phyloP scores from a whole-genome alignment of 2,329 filamentous ascomycete species.

The Hymenoscyphus albidus region DNA sequence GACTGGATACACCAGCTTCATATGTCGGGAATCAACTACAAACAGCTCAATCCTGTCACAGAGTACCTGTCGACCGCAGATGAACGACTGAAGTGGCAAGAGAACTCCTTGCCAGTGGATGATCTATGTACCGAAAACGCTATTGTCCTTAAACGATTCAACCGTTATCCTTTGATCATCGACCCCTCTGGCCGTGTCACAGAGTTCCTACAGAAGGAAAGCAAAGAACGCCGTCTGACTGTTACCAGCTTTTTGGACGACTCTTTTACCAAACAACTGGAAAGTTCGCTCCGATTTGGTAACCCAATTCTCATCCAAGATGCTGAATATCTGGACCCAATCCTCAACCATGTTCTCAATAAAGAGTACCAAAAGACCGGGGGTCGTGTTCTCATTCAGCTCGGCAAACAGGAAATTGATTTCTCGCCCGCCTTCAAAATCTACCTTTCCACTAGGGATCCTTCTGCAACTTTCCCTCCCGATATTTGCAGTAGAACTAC shows the following conservation, averaged over 20 bases:
- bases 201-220: constrained; percentile 93
- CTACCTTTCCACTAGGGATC: constrained; percentile 91
- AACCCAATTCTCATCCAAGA: constrained; percentile 99
- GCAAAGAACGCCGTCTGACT: constrained; percentile 86
- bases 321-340: constrained; percentile 92
- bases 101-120: constrained; percentile 88
- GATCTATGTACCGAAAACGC: constrained; percentile 98
- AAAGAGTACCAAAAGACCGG: constrained; percentile 99
- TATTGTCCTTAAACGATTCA: constrained; percentile 95
- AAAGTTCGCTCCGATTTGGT: constrained; percentile 94
- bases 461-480: constrained; percentile 90
- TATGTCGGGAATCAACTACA: constrained; percentile 89
- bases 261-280: constrained; percentile 95
- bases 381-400: constrained; percentile 94
- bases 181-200: constrained; percentile 93
- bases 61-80: constrained; percentile 97
- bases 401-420: constrained; percentile 98
- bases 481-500: constrained; percentile 98
- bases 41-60: constrained; percentile 88
- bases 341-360: constrained; percentile 97
- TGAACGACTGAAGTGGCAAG: constrained; percentile 91
- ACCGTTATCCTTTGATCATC: constrained; percentile 96
- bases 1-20: constrained; percentile 95
- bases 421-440: constrained; percentile 96
- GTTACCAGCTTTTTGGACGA: constrained; percentile 98